Evolutionary conservation across 2,329 filamentous ascomycete species (phyloP).

Genomic region (Beauveria sp.): DNA sequence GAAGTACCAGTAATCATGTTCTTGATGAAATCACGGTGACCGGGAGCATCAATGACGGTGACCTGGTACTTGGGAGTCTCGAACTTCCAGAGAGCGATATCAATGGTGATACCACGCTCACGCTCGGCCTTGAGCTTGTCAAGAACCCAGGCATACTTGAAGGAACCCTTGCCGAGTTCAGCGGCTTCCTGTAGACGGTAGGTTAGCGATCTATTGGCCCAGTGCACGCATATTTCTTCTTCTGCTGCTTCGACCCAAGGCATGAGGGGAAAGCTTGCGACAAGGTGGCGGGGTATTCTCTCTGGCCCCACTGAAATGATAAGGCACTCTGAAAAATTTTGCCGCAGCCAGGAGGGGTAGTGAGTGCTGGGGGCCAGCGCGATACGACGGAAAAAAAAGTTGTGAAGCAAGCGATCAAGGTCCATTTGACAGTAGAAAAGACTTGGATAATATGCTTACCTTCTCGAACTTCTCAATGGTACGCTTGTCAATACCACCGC

Average conservation of each 20-base stretch:
- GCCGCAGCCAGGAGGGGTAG: constrained; percentile 14
- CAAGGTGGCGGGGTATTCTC: constrained; percentile 13
- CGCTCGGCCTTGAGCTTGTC: constrained; percentile 99
- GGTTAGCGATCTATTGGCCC: constrained; percentile 13
- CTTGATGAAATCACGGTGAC: constrained; percentile 99
- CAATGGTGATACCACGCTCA: constrained; percentile 99
- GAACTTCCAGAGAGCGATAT: constrained; percentile 99
- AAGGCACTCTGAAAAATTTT: constrained; percentile 19
- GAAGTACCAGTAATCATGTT: constrained; percentile 99
- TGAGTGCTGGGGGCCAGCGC: constrained; percentile 17
- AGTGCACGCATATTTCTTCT: neutral
- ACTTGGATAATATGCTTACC: constrained; percentile 47
- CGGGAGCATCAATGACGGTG: constrained; percentile 97
- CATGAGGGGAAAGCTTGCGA: neutral
- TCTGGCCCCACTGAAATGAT: constrained; percentile 17
- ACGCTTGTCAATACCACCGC: constrained; percentile 99
- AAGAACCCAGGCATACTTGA: constrained; percentile 99
- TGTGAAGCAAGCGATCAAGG: neutral
- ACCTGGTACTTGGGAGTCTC: constrained; percentile 97
- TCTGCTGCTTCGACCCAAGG: neutral
- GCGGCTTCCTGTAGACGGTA: constrained; percentile 73
- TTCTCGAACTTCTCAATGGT: constrained; percentile 99
- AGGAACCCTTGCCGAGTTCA: constrained; percentile 99
- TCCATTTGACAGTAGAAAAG: neutral
- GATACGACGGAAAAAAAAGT: constrained; percentile 13